These are phyloP conservation scores for Ogataea haglerorum DNA, from an alignment of 805 yeast species.

Conservation along the genomic window DNA sequence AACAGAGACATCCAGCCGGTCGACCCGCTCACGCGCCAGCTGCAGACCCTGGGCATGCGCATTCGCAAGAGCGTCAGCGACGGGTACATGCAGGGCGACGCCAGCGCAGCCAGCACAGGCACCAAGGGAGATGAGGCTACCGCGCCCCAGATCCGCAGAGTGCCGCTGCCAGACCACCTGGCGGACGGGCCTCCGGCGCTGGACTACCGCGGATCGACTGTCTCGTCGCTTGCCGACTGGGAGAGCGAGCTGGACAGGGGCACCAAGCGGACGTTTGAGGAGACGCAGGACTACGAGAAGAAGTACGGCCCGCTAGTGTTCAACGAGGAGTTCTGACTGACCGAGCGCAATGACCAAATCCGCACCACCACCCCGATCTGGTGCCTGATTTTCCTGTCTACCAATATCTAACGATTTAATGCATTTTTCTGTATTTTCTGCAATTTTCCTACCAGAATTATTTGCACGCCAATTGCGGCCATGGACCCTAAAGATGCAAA, in stretches of 20 bases:
- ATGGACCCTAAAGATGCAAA: conserved; percentile 81
- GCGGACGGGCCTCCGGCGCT: conserved; percentile 42
- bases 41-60: conserved; percentile 66
- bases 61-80: conserved; percentile 64
- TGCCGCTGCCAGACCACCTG: conserved; percentile 39
- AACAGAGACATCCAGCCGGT: conserved; percentile 1
- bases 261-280: conserved; percentile 15
- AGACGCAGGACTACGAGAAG: conserved; percentile 26
- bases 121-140: not conserved
- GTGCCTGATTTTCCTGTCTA: not conserved
- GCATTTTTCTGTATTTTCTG: conserved; percentile 1
- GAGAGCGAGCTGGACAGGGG: conserved; percentile 29
- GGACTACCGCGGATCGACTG: conserved; percentile 42
- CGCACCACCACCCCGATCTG: too few species aligned
- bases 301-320: conserved; percentile 45
- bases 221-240: conserved; percentile 44
- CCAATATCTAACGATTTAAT: conserved; percentile 1
- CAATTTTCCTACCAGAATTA: not conserved
- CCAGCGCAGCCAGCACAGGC: not conserved
- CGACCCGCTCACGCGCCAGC: conserved; percentile 31
- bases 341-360: not conserved
- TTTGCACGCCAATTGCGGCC: conserved; percentile 1
- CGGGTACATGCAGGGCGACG: conserved; percentile 41
- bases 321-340: conserved; percentile 44
- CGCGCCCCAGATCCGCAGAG: conserved; percentile 27